Evolutionary conservation across 805 yeast genomes (phyloP).

Genomic region (Ascoidea tarda): DNA sequence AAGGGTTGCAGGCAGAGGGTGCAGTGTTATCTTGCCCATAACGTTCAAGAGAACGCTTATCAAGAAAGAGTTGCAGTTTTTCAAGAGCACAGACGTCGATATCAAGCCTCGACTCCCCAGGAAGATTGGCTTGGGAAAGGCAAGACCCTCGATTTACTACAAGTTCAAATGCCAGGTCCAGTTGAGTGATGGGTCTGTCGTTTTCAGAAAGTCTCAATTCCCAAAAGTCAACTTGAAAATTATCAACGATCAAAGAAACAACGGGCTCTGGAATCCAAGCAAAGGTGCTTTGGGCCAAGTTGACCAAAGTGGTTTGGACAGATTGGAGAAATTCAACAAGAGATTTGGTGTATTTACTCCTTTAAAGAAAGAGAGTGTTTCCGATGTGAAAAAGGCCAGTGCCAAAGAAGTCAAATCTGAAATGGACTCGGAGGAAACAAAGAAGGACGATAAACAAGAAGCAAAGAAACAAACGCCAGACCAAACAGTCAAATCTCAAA

Average conservation of each 20-base stretch:
- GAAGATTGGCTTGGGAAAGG: conserved; percentile 64
- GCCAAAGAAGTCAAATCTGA: conserved; percentile 1
- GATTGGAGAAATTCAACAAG: conserved; percentile 59
- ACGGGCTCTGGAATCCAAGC: conserved; percentile 79
- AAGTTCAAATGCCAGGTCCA: conserved; percentile 85
- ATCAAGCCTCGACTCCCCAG: conserved; percentile 38
- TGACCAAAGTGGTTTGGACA: conserved; percentile 79
- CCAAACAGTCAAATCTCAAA: conserved; percentile 16
- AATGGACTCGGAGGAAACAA: too few species aligned
- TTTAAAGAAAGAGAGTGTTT: conserved; percentile 12
- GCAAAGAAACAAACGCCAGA: background rate
- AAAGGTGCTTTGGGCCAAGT: conserved; percentile 60
- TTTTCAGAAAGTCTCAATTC: conserved; percentile 67
- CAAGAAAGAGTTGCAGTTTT: background rate
- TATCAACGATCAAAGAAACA: conserved; percentile 80
- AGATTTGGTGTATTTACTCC: conserved; percentile 41
- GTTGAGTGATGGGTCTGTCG: conserved; percentile 87
- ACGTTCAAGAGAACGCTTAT: background rate
- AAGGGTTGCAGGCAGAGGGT: background rate
- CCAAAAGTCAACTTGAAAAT: conserved; percentile 80
- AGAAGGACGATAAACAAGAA: conserved; percentile 1
- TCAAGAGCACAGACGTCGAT: conserved; percentile 3
- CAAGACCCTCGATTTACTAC: conserved; percentile 87
- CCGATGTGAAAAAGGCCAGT: conserved; percentile 12
- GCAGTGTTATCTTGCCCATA: too few species aligned